Base-by-base conservation (phyloP, 2,329 filamentous ascomycete genomes). In the Stemphylium lycopersici region DNA sequence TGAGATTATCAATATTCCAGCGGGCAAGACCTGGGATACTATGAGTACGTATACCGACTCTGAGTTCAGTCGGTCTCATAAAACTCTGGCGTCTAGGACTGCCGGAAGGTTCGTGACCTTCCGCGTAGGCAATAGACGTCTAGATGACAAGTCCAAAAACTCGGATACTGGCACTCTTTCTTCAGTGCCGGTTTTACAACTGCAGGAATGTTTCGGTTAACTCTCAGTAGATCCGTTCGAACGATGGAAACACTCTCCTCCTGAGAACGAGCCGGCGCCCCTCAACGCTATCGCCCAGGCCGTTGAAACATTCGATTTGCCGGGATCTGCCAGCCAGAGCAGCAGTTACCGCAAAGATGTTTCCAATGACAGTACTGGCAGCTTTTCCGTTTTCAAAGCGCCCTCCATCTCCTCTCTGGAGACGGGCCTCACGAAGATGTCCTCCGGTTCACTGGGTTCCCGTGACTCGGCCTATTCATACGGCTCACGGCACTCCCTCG, bases 1-100 rank as follows among this genome's bases (percentile, higher is more conserved):
- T 16, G 80, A 81, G 51, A 85, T 87, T 4, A 87, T 96, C 58
- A 87, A 93, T 59, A 93, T 96, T 50, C 90, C 91, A 10, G 79
- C 82, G 52, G 81, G 82, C 44, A 84, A 84, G 40, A 83, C 85
- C 2, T 81, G 77, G 63, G 77, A 84, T 61, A 66, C 63, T 33
- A 56, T 75, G 42, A 72, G 71, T 73, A 71, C 57, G 71, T 68
- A 68, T 57, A 47, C 56, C 49, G 54, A 50, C 43, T 29, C 52
- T 41, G 54, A 62, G 20, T 55, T 58, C 50, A 54, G 44, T 26
- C 56, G 38, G 44, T 56, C 56, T 24, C 62, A 63, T 22, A 65
- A 61, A 22, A 61, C 58, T 52, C 37, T 58, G 41, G 60, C 65
- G 26, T 49, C 60, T 33, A 48, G 48, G 6, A 46, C 47, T 12